phyloP scores from a whole-genome alignment of 2,329 filamentous ascomycete species.

The Colletotrichum camelliae region DNA sequence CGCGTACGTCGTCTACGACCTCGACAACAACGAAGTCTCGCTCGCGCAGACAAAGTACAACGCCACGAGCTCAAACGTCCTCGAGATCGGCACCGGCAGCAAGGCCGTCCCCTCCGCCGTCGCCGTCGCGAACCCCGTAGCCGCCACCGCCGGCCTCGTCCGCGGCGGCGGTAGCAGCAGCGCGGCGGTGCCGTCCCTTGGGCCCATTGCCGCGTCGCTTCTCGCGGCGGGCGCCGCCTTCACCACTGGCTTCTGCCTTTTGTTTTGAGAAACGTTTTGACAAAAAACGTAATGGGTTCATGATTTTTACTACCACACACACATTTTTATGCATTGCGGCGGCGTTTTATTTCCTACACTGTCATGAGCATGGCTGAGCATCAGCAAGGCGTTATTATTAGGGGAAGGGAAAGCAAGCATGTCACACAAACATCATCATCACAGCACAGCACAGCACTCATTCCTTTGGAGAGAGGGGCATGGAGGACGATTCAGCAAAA shows the following conservation, averaged over 20 bases:
- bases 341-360: not conserved
- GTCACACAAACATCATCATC: not conserved
- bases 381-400: slow-evolving; percentile 11
- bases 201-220: slow-evolving; percentile 1
- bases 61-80: slow-evolving; percentile 51
- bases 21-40: slow-evolving; percentile 74
- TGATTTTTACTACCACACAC: not conserved
- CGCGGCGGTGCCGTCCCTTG: slow-evolving; percentile 5
- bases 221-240: slow-evolving; percentile 2
- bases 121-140: slow-evolving; percentile 51
- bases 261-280: not conserved
- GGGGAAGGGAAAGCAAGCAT: not conserved
- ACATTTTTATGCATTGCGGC: slow-evolving; percentile 9
- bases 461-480: not conserved
- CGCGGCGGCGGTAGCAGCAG: slow-evolving; percentile 3
- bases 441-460: not conserved
- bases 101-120: slow-evolving; percentile 60
- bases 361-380: not conserved
- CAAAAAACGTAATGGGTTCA: not conserved
- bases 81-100: slow-evolving; percentile 59
- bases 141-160: slow-evolving; percentile 50
- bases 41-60: slow-evolving; percentile 72
- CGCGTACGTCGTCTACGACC: slow-evolving; percentile 78
- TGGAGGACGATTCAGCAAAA: not conserved
- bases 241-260: not conserved